A percentile compares a stretch with the other conserved stretches of the same genome.
Evolutionary conservation across 306 rosid species (phyloP).

Genomic region (Chamaecrista fasciculata): DNA sequence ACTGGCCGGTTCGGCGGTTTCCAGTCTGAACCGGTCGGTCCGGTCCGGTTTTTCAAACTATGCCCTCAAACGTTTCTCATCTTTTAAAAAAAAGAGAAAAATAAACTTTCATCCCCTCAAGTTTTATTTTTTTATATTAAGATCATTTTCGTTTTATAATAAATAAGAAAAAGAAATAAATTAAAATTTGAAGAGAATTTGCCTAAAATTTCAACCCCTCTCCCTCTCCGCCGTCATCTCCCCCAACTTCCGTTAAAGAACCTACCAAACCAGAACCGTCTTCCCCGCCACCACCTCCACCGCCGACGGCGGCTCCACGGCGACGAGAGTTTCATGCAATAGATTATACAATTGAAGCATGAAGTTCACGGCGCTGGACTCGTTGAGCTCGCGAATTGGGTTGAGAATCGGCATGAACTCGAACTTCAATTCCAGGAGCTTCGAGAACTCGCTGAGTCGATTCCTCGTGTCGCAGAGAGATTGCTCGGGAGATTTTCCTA

Average conservation of each 20-base stretch:
- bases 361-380: conserved; percentile 75
- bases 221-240: conserved; percentile 34
- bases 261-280: conserved; percentile 16
- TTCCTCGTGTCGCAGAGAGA: conserved; percentile 77
- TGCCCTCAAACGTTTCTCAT: too few relatives aligned
- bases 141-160: too few relatives aligned
- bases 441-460: conserved; percentile 73
- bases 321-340: conserved; percentile 56
- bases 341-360: conserved; percentile 89
- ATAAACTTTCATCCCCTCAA: too few relatives aligned
- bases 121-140: too few relatives aligned
- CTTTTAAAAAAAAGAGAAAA: too few relatives aligned
- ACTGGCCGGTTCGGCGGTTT: too few relatives aligned
- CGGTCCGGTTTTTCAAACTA: too few relatives aligned
- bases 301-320: conserved; percentile 34
- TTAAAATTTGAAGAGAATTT: too few relatives aligned
- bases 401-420: conserved; percentile 70
- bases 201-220: too few relatives aligned
- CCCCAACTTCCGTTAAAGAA: conserved; percentile 34
- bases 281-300: conserved; percentile 13
- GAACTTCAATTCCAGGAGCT: conserved; percentile 63
- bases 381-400: conserved; percentile 61
- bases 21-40: too few relatives aligned
- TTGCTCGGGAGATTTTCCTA: conserved; percentile 53
- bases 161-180: too few relatives aligned